phyloP scores from a whole-genome alignment of 2,329 filamentous ascomycete species.

The Trichoderma gracile region DNA sequence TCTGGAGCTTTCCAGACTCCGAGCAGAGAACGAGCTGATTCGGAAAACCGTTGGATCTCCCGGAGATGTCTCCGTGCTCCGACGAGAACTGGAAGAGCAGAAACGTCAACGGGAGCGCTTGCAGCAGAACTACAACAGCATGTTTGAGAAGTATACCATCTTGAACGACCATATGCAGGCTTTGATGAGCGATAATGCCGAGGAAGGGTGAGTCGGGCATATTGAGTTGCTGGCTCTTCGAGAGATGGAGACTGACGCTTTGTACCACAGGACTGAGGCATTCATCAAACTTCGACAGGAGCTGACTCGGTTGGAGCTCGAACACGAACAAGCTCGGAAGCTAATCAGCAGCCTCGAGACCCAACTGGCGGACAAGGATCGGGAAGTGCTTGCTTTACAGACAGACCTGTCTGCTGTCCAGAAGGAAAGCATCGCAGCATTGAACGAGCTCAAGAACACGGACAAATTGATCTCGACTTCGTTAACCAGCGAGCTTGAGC shows the following conservation, averaged over 20 bases:
- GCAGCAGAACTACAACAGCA: constrained; percentile 56
- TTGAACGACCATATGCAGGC: constrained; percentile 59
- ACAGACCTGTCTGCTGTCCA: constrained; percentile 57
- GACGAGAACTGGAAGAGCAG: constrained; percentile 57
- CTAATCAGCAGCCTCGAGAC: constrained; percentile 48
- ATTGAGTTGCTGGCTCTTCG: background rate
- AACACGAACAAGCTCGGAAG: constrained; percentile 50
- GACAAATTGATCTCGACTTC: constrained; percentile 61
- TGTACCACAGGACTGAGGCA: constrained; percentile 48
- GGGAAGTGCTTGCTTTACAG: constrained; percentile 55
- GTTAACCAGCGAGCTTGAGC: constrained; percentile 58
- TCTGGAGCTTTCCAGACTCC: constrained; percentile 58
- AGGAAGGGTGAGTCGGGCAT: constrained; percentile 55
- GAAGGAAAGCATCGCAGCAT: constrained; percentile 55
- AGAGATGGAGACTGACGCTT: constrained; percentile 31
- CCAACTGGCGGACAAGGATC: constrained; percentile 54
- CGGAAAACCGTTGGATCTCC: constrained; percentile 55
- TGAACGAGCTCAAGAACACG: constrained; percentile 60
- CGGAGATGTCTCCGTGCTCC: constrained; percentile 56
- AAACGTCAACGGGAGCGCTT: constrained; percentile 52
- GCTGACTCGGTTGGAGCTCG: constrained; percentile 46
- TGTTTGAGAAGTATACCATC: constrained; percentile 60
- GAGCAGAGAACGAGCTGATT: constrained; percentile 62
- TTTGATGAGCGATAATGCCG: constrained; percentile 52
- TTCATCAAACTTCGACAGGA: constrained; percentile 54